A percentile compares a stretch with the other conserved stretches of the same genome.
Evolutionary conservation across 2,329 filamentous ascomycete genomes (phyloP).

Genomic region (Fusarium sp.): DNA sequence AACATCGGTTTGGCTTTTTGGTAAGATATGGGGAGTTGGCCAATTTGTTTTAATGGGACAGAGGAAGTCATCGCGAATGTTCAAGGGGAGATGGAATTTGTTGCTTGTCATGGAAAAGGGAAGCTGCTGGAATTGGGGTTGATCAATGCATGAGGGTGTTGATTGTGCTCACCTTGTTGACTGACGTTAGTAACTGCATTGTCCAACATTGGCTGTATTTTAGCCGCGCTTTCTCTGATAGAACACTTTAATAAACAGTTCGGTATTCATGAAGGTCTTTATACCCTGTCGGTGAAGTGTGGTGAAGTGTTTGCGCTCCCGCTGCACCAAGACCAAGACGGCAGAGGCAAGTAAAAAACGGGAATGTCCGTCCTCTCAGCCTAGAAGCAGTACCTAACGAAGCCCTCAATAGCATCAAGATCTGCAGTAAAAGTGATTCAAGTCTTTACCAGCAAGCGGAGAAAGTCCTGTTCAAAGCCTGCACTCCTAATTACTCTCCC

Average conservation of each 20-base stretch:
- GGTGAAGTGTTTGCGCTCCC: neutral
- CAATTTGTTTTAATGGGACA: neutral
- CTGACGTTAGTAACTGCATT: neutral
- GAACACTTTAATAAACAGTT: neutral
- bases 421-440: too few relatives aligned
- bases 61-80: neutral
- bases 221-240: neutral
- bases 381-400: neutral
- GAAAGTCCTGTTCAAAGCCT: rapidly evolving
- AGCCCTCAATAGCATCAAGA: too few relatives aligned
- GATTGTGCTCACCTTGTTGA: neutral
- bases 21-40: too few relatives aligned
- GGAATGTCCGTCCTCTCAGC: neutral
- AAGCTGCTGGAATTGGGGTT: neutral
- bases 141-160: neutral
- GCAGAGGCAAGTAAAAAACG: neutral
- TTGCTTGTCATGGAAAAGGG: neutral
- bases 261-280: too few relatives aligned
- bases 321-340: neutral
- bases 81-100: neutral
- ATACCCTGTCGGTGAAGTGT: neutral
- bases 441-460: too few relatives aligned
- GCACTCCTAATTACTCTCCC: neutral
- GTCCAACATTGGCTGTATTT: neutral
- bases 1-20: too few relatives aligned